These are phyloP conservation scores for Phytopythium kandeliae DNA, from an alignment of 352 stramenopile species.

Conservation along the genomic window DNA sequence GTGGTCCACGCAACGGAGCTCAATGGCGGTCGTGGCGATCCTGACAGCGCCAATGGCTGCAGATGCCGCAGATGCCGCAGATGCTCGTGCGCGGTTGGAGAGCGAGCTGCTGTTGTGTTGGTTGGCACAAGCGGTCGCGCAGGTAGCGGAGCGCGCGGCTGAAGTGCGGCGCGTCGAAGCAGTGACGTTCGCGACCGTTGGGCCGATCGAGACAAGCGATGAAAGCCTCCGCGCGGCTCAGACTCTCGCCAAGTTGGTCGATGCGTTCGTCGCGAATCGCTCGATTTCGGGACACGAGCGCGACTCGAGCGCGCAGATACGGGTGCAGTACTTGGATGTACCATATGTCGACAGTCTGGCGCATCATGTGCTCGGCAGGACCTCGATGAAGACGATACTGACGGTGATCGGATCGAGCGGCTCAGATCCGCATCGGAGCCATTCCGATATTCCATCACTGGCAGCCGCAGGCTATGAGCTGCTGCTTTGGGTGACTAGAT, in stretches of 20 bases:
- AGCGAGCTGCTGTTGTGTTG: slow-evolving; percentile 33
- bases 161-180: slow-evolving; percentile 2
- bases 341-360: slow-evolving; percentile 6
- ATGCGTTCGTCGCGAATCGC: background rate
- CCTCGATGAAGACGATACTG: slow-evolving; percentile 3
- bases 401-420: slow-evolving; percentile 6
- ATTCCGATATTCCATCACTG: background rate
- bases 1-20: no score
- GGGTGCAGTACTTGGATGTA: slow-evolving; percentile 8
- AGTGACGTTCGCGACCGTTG: slow-evolving; percentile 19
- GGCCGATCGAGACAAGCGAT: background rate
- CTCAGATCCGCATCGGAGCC: background rate
- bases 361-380: background rate
- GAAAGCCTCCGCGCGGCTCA: slow-evolving; percentile 9
- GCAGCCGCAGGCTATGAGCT: background rate
- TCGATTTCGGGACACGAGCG: background rate
- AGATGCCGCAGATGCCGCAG: no score
- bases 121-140: slow-evolving; percentile 27
- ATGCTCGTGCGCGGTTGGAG: slow-evolving; percentile 13
- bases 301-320: background rate
- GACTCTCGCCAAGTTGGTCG: background rate
- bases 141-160: slow-evolving; percentile 22
- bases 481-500: slow-evolving; percentile 12
- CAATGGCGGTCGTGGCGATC: no score
- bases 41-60: no score